Evolutionary conservation across 2,329 filamentous ascomycete species (phyloP).

Genomic region (Monilinia laxa): DNA sequence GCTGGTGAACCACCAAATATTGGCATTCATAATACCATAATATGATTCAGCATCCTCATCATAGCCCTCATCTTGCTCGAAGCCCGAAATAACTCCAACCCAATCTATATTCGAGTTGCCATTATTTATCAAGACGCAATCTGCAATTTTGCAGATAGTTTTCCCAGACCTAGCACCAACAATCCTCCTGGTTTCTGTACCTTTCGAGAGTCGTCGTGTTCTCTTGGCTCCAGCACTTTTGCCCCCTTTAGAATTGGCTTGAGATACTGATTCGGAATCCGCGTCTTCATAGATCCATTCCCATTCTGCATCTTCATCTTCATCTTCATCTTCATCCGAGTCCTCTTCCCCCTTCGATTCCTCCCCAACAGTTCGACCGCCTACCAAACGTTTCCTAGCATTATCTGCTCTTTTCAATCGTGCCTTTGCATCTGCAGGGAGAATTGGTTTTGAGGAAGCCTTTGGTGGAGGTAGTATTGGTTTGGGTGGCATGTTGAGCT

Average conservation of each 20-base stretch:
- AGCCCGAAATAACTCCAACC: constrained; percentile 86
- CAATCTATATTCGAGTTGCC: constrained; percentile 85
- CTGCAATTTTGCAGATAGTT: constrained; percentile 79
- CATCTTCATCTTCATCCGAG: constrained; percentile 60
- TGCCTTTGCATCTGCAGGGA: constrained; percentile 24
- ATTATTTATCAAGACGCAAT: constrained; percentile 83
- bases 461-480: constrained; percentile 24
- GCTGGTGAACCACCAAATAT: constrained; percentile 89
- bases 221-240: constrained; percentile 27
- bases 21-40: constrained; percentile 20
- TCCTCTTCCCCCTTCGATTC: constrained; percentile 88
- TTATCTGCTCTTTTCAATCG: constrained; percentile 40
- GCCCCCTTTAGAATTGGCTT: constrained; percentile 11
- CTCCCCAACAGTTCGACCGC: constrained; percentile 49
- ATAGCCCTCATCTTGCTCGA: constrained; percentile 73
- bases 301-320: constrained; percentile 73
- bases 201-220: constrained; percentile 29
- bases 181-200: constrained; percentile 51
- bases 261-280: background rate
- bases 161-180: constrained; percentile 74
- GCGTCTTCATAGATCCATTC: constrained; percentile 65
- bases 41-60: constrained; percentile 56
- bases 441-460: constrained; percentile 27
- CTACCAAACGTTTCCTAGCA: constrained; percentile 44
- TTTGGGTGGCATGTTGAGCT: constrained; percentile 36